Conservation (phyloP, 2,329 filamentous ascomycete species). For the Epichloe coenophiala region DNA sequence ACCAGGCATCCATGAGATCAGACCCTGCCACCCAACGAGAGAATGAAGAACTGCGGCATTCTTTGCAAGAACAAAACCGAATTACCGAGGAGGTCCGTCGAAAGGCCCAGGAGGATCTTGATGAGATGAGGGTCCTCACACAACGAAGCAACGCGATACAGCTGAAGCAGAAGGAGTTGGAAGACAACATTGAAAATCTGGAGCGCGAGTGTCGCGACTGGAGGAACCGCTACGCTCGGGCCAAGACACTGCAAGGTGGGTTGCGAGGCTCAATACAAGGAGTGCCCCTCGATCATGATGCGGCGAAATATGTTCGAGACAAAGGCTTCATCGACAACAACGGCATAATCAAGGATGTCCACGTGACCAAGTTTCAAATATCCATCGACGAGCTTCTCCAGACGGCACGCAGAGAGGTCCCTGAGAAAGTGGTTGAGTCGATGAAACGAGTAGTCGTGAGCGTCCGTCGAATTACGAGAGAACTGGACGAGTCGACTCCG, state of each 20-base stretch:
- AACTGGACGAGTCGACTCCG: slow-evolving; percentile 49
- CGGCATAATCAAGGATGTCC: slow-evolving; percentile 77
- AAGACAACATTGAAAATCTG: slow-evolving; percentile 59
- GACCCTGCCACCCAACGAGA: slow-evolving; percentile 49
- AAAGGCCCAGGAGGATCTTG: slow-evolving; percentile 70
- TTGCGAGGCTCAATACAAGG: slow-evolving; percentile 72
- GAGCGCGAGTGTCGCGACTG: slow-evolving; percentile 79
- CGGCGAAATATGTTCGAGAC: slow-evolving; percentile 51
- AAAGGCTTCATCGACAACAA: slow-evolving; percentile 54
- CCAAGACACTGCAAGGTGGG: slow-evolving; percentile 75
- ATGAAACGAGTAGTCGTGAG: slow-evolving; percentile 78
- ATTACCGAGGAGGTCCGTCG: slow-evolving; percentile 76
- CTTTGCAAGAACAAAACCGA: slow-evolving; percentile 60
- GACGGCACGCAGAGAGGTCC: slow-evolving; percentile 58
- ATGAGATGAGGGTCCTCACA: slow-evolving; percentile 80
- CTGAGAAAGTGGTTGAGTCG: slow-evolving; percentile 62
- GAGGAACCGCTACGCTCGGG: slow-evolving; percentile 77
- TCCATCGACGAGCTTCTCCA: slow-evolving; percentile 82
- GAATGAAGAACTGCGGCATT: slow-evolving; percentile 53
- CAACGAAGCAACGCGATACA: slow-evolving; percentile 65
- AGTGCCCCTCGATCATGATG: slow-evolving; percentile 55
- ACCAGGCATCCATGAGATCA: slow-evolving; percentile 15
- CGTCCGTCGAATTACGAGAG: slow-evolving; percentile 73
- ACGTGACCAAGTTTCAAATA: slow-evolving; percentile 91
- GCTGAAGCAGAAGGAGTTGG: slow-evolving; percentile 70